Percentiles rank a stretch among this genome's conserved stretches.
phyloP scores from a whole-genome alignment of 345 rosid genomes.

The Populus nigra region DNA sequence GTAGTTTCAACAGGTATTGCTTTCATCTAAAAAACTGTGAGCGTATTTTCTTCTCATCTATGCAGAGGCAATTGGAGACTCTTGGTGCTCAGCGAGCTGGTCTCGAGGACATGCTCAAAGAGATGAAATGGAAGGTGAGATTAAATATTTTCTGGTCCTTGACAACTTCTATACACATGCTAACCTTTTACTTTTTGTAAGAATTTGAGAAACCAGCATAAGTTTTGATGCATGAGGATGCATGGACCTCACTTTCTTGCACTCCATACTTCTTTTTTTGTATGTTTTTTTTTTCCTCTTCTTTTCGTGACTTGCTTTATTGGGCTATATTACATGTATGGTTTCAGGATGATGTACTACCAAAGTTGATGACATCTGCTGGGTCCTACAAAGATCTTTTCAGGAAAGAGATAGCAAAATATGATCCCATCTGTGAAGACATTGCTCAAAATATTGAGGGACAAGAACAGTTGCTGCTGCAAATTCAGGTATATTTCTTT shows the following conservation, averaged over 20 bases:
- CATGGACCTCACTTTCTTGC: background rate
- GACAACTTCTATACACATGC: background rate
- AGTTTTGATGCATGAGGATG: background rate
- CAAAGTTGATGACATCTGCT: constrained; percentile 85
- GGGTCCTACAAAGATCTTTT: constrained; percentile 95
- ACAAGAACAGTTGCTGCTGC: constrained; percentile 81
- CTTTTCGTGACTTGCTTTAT: background rate
- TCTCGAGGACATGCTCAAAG: constrained; percentile 98
- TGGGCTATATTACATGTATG: constrained; percentile 14
- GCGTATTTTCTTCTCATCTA: constrained; percentile 11
- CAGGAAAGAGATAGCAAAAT: constrained; percentile 87
- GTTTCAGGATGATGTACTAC: constrained; percentile 90
- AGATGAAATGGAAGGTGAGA: constrained; percentile 93
- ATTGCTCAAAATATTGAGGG: constrained; percentile 86
- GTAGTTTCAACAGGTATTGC: background rate
- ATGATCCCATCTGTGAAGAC: constrained; percentile 77
- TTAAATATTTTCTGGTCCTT: constrained; percentile 11
- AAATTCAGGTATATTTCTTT: constrained; percentile 70
- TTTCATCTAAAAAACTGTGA: background rate
- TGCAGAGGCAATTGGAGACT: constrained; percentile 92
- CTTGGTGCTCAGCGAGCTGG: constrained; percentile 98
- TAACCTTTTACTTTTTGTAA: background rate
- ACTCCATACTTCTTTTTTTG: background rate
- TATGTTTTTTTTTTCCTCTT: constrained; percentile 2
- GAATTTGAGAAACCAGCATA: background rate